phyloP scores from a whole-genome alignment of 495 filamentous ascomycete genomes.

The Tetracladium marchalianum region DNA sequence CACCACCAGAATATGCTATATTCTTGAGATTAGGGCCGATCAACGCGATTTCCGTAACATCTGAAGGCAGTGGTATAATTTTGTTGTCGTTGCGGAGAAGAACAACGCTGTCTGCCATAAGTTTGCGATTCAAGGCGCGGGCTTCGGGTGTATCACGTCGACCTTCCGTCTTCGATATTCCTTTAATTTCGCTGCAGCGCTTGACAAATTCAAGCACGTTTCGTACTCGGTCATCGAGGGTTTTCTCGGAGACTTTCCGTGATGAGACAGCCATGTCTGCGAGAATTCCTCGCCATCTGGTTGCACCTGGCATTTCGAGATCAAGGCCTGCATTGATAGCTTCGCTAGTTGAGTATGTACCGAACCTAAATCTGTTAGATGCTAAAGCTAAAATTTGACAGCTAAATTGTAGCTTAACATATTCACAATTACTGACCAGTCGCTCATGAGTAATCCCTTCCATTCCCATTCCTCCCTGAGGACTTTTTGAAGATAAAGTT shows the following conservation, averaged over 20 bases:
- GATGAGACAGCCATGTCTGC: slow-evolving; percentile 31
- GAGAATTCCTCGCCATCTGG: slow-evolving; percentile 32
- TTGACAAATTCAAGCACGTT: slow-evolving; percentile 37
- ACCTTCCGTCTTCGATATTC: slow-evolving; percentile 19
- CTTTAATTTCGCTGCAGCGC: slow-evolving; percentile 29
- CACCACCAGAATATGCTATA: slow-evolving; percentile 55
- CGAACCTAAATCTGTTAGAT: slow-evolving; percentile 34
- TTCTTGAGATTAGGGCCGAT: slow-evolving; percentile 39
- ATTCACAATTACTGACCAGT: slow-evolving; percentile 51
- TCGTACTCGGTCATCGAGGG: slow-evolving; percentile 39
- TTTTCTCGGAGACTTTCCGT: slow-evolving; percentile 32
- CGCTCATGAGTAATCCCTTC: slow-evolving; percentile 40
- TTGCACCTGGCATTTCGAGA: slow-evolving; percentile 51
- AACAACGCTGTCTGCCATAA: slow-evolving; percentile 46
- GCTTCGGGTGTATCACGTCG: slow-evolving; percentile 36
- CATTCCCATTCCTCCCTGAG: slow-evolving; percentile 55
- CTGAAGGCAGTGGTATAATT: slow-evolving; percentile 40
- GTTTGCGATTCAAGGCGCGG: slow-evolving; percentile 34
- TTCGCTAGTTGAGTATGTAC: slow-evolving; percentile 30
- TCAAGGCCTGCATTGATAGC: slow-evolving; percentile 47
- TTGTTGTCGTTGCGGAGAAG: slow-evolving; percentile 48
- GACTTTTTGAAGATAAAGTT: slow-evolving; percentile 42
- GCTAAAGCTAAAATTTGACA: slow-evolving; percentile 35
- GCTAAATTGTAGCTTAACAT: neutral
- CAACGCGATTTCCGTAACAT: slow-evolving; percentile 6